phyloP scores from a whole-genome alignment of 768 basidiomycete genomes.

The Peribolospora kevripleyi region DNA sequence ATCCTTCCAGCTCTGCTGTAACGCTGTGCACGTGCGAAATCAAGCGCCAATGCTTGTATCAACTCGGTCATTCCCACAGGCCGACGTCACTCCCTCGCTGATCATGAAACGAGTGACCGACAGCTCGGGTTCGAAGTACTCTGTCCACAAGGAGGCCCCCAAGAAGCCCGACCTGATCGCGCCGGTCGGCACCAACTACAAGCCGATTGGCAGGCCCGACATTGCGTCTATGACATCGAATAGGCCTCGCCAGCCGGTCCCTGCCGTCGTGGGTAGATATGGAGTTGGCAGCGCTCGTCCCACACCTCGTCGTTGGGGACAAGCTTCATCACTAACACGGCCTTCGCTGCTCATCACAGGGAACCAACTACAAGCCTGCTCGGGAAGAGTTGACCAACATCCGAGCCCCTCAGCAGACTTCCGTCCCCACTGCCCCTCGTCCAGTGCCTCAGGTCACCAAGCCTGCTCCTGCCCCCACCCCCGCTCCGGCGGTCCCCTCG shows the following conservation, averaged over 20 bases:
- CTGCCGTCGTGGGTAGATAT: conserved; percentile 52
- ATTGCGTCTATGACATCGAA: conserved; percentile 9
- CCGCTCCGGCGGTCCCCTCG: conserved; percentile 7
- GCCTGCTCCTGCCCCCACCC: conserved; percentile 32
- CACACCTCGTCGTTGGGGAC: conserved; percentile 1
- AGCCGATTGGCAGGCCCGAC: conserved; percentile 15
- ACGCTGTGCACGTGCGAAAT: not conserved
- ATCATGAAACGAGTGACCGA: conserved; percentile 44
- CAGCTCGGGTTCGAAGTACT: conserved; percentile 63
- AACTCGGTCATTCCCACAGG: conserved; percentile 23
- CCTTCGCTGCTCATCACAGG: conserved; percentile 8
- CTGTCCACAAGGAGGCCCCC: conserved; percentile 49
- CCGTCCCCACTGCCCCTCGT: conserved; percentile 27
- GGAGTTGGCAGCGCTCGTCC: conserved; percentile 28
- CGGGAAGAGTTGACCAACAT: conserved; percentile 16
- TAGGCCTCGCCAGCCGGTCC: conserved; percentile 32
- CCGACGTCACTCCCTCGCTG: conserved; percentile 49
- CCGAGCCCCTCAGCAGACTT: conserved; percentile 20
- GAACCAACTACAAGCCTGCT: conserved; percentile 13
- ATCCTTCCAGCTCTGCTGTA: not conserved
- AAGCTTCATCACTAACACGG: not conserved
- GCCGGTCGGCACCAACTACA: conserved; percentile 24
- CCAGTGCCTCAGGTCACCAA: conserved; percentile 18
- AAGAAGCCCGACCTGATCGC: conserved; percentile 55
- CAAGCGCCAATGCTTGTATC: not conserved